Evolutionary conservation across 306 rosid species (phyloP), one percentile per base, ranked within the genome.

Genomic region (Cicer pinnatifidum): DNA sequence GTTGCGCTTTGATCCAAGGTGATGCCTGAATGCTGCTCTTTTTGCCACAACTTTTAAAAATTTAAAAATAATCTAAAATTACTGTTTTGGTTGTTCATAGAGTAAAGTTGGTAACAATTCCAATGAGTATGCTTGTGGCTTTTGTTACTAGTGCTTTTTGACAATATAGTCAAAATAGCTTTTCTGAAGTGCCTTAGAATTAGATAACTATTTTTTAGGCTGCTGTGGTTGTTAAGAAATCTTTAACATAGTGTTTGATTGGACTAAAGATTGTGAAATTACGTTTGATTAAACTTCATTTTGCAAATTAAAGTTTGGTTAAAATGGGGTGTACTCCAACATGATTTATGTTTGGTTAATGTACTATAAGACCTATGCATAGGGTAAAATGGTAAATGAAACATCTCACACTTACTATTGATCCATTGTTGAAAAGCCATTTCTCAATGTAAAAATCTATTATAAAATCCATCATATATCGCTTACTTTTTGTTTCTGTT

Each of bases 1-100:
- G 88, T 87, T 95, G 82, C 97, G 86, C 43, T 91, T 95, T 78
- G 93, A 95, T 86, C 97, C 99, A n/a, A 92, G 99, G 99, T 91
- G 71, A 51, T 52, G 66, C 67, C 61, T 37, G 17, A 39, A 17
- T 43, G 39, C 17, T 17, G 9, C 6, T 47, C 19, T 44, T 63
- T 9, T 62, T 73, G 2, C 67, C 19, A 16, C 44, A 7, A 12
- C 71, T 59, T 41, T 72, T 15, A 15, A 4, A 6, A 28, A 28
- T 28, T 28, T 28, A 28, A 28, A 28, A 28, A 63, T 2, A 16
- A 16, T 53, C 59, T 53, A 40, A 64, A 47, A 8, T 71, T 59
- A 56, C 60, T 20, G 38, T 50, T 58, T 73, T 77, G 35, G 54
- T 46, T 72, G 44, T 65, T 76, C 8, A 38, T 57, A 15, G 76